These are phyloP conservation scores for Colletotrichum gloeosporioides DNA, from an alignment of 2,329 filamentous ascomycete genomes.

Conservation along the genomic window DNA sequence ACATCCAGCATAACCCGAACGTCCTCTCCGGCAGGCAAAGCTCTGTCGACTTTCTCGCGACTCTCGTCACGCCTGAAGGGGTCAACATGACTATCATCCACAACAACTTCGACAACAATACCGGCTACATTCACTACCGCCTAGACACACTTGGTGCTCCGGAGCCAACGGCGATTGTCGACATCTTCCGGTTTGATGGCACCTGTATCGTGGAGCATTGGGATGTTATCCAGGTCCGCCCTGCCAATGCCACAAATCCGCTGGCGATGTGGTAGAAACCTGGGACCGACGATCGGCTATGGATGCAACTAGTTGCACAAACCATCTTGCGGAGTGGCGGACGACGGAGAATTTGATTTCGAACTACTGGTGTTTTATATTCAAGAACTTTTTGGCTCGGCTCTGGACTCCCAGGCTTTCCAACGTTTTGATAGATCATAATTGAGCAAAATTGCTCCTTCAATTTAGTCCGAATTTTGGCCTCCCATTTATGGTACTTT, in stretches of 20 bases:
- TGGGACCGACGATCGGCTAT: rapidly evolving
- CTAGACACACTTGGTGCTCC: not conserved
- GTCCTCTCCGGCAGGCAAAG: not conserved
- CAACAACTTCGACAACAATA: not conserved
- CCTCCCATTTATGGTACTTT: rapidly evolving
- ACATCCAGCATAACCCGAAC: constrained; percentile 15
- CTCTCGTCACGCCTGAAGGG: not conserved
- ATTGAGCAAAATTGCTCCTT: not conserved
- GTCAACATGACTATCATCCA: constrained; percentile 1
- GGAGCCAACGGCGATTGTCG: not conserved
- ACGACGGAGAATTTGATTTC: rapidly evolving
- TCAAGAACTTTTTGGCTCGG: not conserved
- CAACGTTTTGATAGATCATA: rapidly evolving
- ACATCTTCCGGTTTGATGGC: constrained; percentile 11
- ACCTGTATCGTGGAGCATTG: constrained; percentile 17
- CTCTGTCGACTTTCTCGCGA: not conserved
- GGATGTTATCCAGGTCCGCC: constrained; percentile 1
- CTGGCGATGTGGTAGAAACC: not conserved
- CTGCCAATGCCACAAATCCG: not conserved
- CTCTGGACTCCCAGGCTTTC: not conserved
- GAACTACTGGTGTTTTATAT: not conserved
- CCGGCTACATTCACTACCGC: not conserved
- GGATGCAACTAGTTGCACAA: not conserved
- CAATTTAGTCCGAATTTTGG: too few relatives aligned
- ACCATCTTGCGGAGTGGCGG: too few relatives aligned